Evolutionary conservation across 805 yeast species (phyloP), one percentile per base, ranked within the genome.

Genomic region (Candida pseudofarinosa): DNA sequence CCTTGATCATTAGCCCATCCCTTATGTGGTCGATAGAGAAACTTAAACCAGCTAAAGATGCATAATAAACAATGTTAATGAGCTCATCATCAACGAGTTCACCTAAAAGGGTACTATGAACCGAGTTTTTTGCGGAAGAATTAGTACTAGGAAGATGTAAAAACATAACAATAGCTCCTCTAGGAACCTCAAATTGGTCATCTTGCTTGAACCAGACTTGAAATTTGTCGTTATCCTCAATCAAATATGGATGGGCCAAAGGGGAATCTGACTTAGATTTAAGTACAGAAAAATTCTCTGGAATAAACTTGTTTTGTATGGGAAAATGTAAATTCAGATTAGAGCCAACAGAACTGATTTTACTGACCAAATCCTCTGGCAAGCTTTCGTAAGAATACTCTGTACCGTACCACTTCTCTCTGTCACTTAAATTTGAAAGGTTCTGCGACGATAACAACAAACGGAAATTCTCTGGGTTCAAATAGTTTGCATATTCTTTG

Each of bases 401-500:
- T 0, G 97, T 88, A 3, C 95, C 96, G 58, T 93, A 91, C 96
- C 97, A 91, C 55, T 79, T 73, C 59, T 91, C 99, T 16, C 56
- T 69, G 13, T 63, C 49, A 42, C 72, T 67, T 37, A 77, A 63
- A 1, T 53, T 65, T 2, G 74, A 74, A 3, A 80, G 73, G 4
- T 72, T 73, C 40, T 71, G 49, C 60, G 77, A 61, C 69, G 81
- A 23, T 77, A 90, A 58, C 35, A 73, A 65, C 4, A 79, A 67
- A 46, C 88, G 74, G 52, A 85, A 76, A 50, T 87, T 88, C 17
- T 74, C 69, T 0, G 82, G 74, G 33, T 57, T 73, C 42, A 91
- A 68, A 43, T 68, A 67, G 0, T 63, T 50, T 12, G 76, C 74
- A 48, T 76, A 79, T 12, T 76, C 67, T 5, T 59, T 54, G 20